Evolutionary conservation across 345 rosid species (phyloP).

Genomic region (Lepidium africanum): DNA sequence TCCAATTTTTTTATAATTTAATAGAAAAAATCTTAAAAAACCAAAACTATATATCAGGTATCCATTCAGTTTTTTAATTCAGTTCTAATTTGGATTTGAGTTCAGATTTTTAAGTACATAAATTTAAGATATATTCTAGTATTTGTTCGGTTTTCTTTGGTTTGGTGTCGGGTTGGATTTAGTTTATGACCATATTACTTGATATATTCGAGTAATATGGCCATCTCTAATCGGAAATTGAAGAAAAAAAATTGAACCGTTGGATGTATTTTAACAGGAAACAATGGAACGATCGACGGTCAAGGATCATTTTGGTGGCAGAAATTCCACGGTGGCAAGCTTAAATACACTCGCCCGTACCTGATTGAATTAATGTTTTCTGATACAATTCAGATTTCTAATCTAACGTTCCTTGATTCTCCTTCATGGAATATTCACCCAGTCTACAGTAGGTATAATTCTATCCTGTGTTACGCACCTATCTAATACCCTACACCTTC

Average conservation of each 20-base stretch:
- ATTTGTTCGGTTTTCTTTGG: too few species aligned
- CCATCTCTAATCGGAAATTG: too few species aligned
- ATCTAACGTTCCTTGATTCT: conserved; percentile 69
- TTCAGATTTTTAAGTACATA: too few species aligned
- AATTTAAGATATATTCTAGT: too few species aligned
- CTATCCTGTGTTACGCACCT: neutral
- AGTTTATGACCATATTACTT: too few species aligned
- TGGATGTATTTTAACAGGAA: conserved; percentile 37
- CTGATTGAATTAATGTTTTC: conserved; percentile 76
- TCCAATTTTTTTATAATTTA: too few species aligned
- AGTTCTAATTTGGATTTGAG: too few species aligned
- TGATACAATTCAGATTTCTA: conserved; percentile 62
- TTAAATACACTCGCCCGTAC: conserved; percentile 87
- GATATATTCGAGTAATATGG: too few species aligned
- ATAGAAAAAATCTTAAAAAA: too few species aligned
- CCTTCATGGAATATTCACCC: conserved; percentile 96
- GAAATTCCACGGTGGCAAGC: conserved; percentile 60
- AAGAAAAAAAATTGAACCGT: neutral
- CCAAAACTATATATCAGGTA: too few species aligned
- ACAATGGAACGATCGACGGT: conserved; percentile 82
- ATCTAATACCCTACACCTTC: neutral
- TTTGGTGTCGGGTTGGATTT: too few species aligned
- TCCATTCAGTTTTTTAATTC: too few species aligned
- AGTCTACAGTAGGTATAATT: conserved; percentile 68
- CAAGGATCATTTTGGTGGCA: conserved; percentile 98